Evolutionary conservation across 176 grass and related monocot species (phyloP).

Genomic region (Aegilops longissima): DNA sequence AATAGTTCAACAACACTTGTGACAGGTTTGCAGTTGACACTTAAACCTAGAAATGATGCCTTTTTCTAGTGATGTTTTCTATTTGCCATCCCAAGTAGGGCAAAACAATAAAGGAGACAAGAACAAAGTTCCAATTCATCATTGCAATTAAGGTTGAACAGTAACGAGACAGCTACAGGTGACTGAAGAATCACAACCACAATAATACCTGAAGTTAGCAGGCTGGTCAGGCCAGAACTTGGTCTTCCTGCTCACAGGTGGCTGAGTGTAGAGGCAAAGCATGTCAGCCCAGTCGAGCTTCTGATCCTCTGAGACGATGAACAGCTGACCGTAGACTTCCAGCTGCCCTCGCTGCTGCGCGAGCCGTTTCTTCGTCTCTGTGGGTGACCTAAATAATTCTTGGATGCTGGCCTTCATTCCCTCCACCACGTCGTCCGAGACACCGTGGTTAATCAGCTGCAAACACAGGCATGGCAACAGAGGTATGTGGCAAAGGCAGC

Average conservation of each 20-base stretch:
- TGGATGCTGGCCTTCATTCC: background rate
- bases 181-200: background rate
- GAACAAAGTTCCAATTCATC: too few relatives aligned
- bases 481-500: too few relatives aligned
- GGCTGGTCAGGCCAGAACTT: constrained; percentile 52
- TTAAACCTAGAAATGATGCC: background rate
- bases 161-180: background rate
- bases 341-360: constrained; percentile 16
- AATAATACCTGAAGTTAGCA: constrained; percentile 32
- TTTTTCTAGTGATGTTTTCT: background rate
- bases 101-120: background rate
- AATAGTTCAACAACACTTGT: background rate
- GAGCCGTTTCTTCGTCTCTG: constrained; percentile 1
- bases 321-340: constrained; percentile 49
- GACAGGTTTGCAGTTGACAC: background rate
- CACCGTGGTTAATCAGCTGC: constrained; percentile 32
- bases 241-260: constrained; percentile 7
- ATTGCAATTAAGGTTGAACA: too few relatives aligned
- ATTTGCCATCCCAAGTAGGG: background rate
- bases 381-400: constrained; percentile 38
- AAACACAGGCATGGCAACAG: too few relatives aligned
- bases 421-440: constrained; percentile 12
- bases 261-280: constrained; percentile 34
- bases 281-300: constrained; percentile 62
- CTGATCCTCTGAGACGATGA: constrained; percentile 51